Conservation (phyloP, 2,329 filamentous ascomycete species). For the Neopestalotiopsis rosae region DNA sequence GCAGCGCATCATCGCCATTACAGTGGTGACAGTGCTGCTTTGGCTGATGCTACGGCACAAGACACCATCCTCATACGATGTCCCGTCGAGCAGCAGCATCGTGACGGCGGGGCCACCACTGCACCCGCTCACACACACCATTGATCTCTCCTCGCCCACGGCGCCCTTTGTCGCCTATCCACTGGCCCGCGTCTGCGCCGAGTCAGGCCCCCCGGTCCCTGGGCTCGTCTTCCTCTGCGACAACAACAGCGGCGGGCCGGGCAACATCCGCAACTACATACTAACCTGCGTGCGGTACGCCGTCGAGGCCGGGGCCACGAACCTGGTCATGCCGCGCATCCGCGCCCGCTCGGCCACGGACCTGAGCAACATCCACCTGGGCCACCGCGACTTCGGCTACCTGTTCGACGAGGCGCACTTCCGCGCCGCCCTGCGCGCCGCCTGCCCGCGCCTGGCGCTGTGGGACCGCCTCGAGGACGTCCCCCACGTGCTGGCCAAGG, state of each 20-base stretch:
- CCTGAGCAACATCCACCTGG: conserved; percentile 39
- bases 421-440: conserved; percentile 35
- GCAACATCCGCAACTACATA: conserved; percentile 56
- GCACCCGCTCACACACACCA: neutral
- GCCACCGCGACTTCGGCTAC: conserved; percentile 43
- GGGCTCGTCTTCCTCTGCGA: conserved; percentile 52
- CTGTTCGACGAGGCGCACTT: conserved; percentile 53
- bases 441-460: conserved; percentile 46
- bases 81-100: neutral
- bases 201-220: conserved; percentile 39
- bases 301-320: conserved; percentile 50
- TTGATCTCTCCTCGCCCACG: conserved; percentile 42
- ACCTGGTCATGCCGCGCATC: conserved; percentile 49
- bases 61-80: neutral
- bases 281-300: conserved; percentile 55
- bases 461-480: conserved; percentile 41
- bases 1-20: neutral
- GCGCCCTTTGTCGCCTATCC: conserved; percentile 50
- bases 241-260: conserved; percentile 55
- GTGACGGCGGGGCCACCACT: neutral
- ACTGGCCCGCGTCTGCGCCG: conserved; percentile 46
- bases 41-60: neutral
- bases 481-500: conserved; percentile 38
- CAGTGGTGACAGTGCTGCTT: neutral
- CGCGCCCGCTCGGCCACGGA: conserved; percentile 42